Percentiles rank a stretch among this genome's conserved stretches.
These are phyloP conservation scores for Fragilariopsis cylindrus DNA, from an alignment of 108 stramenopile genomes.

Conservation along the genomic window DNA sequence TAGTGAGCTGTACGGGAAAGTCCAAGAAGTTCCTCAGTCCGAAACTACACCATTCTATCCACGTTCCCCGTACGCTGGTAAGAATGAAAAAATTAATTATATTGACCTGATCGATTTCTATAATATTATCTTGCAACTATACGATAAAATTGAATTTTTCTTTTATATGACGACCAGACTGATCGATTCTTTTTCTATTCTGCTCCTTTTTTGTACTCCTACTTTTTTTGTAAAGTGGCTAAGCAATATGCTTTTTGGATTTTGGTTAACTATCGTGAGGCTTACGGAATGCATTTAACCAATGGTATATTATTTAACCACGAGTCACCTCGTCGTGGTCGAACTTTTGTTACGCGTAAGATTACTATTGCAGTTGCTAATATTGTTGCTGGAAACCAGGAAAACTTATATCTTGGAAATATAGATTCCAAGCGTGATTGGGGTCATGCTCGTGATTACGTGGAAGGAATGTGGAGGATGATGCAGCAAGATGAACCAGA, in stretches of 20 bases:
- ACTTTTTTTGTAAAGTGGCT: slow-evolving; percentile 77
- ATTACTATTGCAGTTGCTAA: slow-evolving; percentile 93
- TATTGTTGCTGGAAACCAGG: slow-evolving; percentile 85
- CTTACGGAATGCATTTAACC: slow-evolving; percentile 97
- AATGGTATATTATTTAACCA: slow-evolving; percentile 99
- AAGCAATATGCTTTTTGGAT: slow-evolving; percentile 99
- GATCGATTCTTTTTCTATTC: background rate
- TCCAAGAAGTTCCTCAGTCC: slow-evolving; percentile 96
- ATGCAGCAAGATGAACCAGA: slow-evolving; percentile 93
- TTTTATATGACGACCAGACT: background rate
- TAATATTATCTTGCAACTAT: no score
- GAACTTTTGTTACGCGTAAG: slow-evolving; percentile 98
- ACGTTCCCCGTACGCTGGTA: slow-evolving; percentile 96
- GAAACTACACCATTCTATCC: slow-evolving; percentile 99
- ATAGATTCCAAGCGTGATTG: slow-evolving; percentile 99
- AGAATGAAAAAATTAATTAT: background rate
- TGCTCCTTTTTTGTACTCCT: slow-evolving; percentile 65
- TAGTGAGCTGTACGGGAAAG: slow-evolving; percentile 98
- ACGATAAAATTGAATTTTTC: background rate
- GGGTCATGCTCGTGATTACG: slow-evolving; percentile 99
- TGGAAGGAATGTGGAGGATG: slow-evolving; percentile 99
- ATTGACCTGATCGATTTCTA: background rate
- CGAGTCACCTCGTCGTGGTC: slow-evolving; percentile 97
- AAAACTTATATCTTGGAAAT: slow-evolving; percentile 95
- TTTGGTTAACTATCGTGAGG: slow-evolving; percentile 98